Base-by-base conservation (phyloP, 176 grass and related monocot genomes). In the Cenchrus americanus region DNA sequence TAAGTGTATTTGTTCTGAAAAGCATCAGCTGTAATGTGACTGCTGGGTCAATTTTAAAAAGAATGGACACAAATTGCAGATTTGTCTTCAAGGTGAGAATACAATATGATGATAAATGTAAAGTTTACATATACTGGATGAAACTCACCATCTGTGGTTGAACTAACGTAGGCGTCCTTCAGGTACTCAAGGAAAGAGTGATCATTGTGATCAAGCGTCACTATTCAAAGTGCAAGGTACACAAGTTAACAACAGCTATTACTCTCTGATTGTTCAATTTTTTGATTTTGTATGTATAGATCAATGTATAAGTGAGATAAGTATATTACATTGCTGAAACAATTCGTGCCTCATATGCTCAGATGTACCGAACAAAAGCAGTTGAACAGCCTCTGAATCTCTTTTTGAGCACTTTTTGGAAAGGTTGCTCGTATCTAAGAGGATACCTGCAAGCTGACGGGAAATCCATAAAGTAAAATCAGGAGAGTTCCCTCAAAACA, bases 391-490 rank as follows among this genome's bases (percentile, higher is more conserved):
- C 30, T 94, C 92, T 85, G 84, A 84, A 87, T 94, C 92, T 89
- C 69, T 89, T 21, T 87, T 85, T 23, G 84, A 80, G 83, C 78
- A 87, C 53, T 67, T 65, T 51, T 80, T 85, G 58, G 77, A 81
- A 27, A 94, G 92, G 76, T 89, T 91, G 26, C 78, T 78, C 27
- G 87, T 94, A 80, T 94, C 84, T 66, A 85, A 80, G 14, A 94
- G 77, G 82, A 94, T 91, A 57, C 89, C 89, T 89, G 89, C 84
- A 80, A 94, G 89, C 92, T 94, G 73, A 89, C 66, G 55, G 70
- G 17, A 46, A 59, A 82, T 24, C 10, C 19, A 71, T 30, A 71
- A 62, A 87, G 22, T 21, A 55, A 27, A 72, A 53, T 86, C 59
- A 86, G 43, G 67, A 19, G 7, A 10, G 7, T 51, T 73, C 23